Conservation (phyloP, 257 asterid species). For the Vinca minor region DNA sequence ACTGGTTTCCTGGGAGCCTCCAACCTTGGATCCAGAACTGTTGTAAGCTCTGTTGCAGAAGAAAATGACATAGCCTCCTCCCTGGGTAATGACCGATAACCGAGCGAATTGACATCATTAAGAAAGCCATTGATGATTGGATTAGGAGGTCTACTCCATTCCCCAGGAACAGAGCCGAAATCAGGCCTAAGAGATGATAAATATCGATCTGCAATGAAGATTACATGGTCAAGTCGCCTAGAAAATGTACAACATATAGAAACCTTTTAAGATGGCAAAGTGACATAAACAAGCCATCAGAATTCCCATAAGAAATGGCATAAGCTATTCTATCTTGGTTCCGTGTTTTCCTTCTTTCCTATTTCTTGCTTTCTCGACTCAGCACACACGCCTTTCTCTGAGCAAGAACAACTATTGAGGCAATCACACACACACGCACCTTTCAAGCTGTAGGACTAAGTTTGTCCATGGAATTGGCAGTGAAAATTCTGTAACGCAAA, state of each 20-base stretch:
- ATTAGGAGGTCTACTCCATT: conserved; percentile 46
- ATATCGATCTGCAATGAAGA: conserved; percentile 58
- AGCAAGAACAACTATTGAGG: background rate
- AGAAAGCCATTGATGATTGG: conserved; percentile 46
- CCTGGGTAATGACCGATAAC: conserved; percentile 45
- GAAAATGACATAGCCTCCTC: conserved; percentile 47
- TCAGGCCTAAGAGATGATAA: conserved; percentile 51
- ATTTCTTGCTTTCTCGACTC: background rate
- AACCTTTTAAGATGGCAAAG: background rate
- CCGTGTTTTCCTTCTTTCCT: background rate
- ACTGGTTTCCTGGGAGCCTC: conserved; percentile 56
- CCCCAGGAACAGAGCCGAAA: conserved; percentile 42
- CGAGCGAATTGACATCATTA: conserved; percentile 39
- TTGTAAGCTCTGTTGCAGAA: conserved; percentile 38
- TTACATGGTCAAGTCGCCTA: conserved; percentile 20
- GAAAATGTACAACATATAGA: background rate
- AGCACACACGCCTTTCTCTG: background rate
- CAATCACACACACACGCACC: background rate
- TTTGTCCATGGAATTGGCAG: background rate
- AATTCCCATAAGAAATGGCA: background rate
- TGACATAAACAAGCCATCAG: background rate
- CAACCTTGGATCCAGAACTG: conserved; percentile 50
- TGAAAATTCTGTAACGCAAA: background rate
- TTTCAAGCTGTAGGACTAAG: background rate
- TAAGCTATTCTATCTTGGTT: background rate